Base-by-base conservation (phyloP, 768 basidiomycete species). In the Gymnopilus dilepis region DNA sequence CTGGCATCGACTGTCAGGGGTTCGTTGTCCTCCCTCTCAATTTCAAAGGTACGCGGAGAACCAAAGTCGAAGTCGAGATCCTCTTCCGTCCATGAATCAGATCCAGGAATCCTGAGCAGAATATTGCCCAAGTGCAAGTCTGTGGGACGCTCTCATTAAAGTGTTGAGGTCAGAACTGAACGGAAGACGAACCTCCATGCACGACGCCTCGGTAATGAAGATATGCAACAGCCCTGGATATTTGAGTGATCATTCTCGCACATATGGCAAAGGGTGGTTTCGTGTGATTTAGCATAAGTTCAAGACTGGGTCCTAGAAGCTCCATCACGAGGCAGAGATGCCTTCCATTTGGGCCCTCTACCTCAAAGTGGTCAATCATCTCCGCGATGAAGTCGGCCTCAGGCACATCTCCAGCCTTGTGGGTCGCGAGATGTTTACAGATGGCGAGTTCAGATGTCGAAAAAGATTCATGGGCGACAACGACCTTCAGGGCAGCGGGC, bases 301-400 rank as follows among this genome's bases (percentile, higher is more conserved):
- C 47, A 47, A 60, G 22, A 37, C 56, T 56, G 4, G 65, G 65
- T 17, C 65, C 63, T 6, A 58, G 50, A 21, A 68, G 22, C 43
- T 59, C 59, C 34, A 58, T 54, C 40, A 66, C 62, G 54, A 66
- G 51, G 31, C 65, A 64, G 19, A 42, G 54, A 42, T 66, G 65
- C 17, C 40, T 58, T 8, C 65, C 65, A 56, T 66, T 66, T 12
- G 65, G 62, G 9, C 65, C 65, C 24, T 59, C 54, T n/a, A 56
- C 19, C 40, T 59, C 56, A 43, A 65, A 65, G 42, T 65, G 41
- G 17, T 65, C 64, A 3, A 57, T 43, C 4, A 62, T 31, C 28
- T 60, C 40, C 24, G 60, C 11, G n/a, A 45, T 21, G 9, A n/a
- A 19, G 11, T 45, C 19, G 11, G 12, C 19, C 19, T 21, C 43